Conservation (phyloP, 1,139 yeast genomes). For the Blastobotrys serpentis region DNA sequence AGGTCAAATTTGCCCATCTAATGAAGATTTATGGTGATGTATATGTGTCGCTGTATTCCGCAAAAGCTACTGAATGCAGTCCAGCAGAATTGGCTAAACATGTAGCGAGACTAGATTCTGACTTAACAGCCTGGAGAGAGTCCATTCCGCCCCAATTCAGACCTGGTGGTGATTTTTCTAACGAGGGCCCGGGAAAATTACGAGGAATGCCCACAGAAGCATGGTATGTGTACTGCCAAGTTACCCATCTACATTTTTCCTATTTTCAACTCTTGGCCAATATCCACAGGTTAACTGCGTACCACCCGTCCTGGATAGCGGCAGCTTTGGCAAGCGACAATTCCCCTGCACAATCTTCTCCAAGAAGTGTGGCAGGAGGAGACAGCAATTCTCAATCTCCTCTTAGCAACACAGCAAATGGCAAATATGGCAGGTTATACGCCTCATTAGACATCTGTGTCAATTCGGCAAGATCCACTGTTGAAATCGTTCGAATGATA, state of each 20-base stretch:
- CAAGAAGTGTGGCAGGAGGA: slow-evolving; percentile 3
- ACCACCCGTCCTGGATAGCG: slow-evolving; percentile 34
- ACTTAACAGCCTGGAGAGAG: slow-evolving; percentile 28
- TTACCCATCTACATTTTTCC: slow-evolving; percentile 24
- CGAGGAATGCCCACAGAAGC: not conserved
- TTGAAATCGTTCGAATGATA: slow-evolving; percentile 21
- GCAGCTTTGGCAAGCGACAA: slow-evolving; percentile 20
- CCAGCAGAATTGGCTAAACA: slow-evolving; percentile 30
- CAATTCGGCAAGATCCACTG: slow-evolving; percentile 27
- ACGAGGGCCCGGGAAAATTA: not conserved
- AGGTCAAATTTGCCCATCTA: slow-evolving; percentile 16
- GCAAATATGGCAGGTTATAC: slow-evolving; percentile 26
- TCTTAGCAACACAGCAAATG: not conserved
- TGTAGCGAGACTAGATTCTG: slow-evolving; percentile 23
- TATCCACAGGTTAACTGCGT: slow-evolving; percentile 35
- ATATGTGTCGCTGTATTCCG: slow-evolving; percentile 35
- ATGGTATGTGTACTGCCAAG: slow-evolving; percentile 15
- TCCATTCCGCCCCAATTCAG: slow-evolving; percentile 27
- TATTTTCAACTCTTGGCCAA: slow-evolving; percentile 31
- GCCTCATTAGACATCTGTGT: slow-evolving; percentile 28
- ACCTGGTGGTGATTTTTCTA: slow-evolving; percentile 11
- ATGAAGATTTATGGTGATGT: slow-evolving; percentile 27
- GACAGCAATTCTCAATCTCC: not conserved
- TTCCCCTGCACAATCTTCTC: slow-evolving; percentile 5
- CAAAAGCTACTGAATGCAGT: slow-evolving; percentile 33